Evolutionary conservation across 202 grass and related monocot species (phyloP).

Genomic region (Digitaria exilis): DNA sequence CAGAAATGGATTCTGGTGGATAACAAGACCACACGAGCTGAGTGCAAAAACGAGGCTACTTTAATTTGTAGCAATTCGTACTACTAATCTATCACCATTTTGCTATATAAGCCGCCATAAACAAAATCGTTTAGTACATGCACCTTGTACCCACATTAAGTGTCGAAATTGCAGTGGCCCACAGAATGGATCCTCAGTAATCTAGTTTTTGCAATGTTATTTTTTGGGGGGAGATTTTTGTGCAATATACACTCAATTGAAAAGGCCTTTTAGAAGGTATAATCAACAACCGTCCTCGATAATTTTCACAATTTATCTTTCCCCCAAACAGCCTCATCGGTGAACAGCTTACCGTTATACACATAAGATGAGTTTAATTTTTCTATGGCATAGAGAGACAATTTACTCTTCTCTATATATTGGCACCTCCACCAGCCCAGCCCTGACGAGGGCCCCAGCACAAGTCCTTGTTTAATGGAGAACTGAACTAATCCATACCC

Average conservation of each 20-base stretch:
- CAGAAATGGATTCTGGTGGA: background rate
- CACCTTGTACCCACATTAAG: background rate
- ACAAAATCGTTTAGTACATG: background rate
- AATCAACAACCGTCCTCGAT: background rate
- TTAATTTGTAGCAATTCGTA: background rate
- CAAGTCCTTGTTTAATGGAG: slow-evolving; percentile 36
- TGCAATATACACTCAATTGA: background rate
- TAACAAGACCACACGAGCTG: background rate
- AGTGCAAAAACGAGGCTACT: background rate
- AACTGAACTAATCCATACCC: background rate
- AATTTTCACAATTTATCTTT: background rate
- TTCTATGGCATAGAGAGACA: no score
- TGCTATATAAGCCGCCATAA: background rate
- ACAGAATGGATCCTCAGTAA: background rate
- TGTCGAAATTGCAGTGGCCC: background rate
- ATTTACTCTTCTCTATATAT: no score
- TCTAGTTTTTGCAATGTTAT: background rate
- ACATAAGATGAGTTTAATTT: no score
- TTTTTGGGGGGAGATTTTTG: background rate
- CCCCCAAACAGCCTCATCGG: background rate
- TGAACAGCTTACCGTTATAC: background rate
- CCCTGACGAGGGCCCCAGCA: background rate
- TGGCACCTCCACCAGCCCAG: background rate
- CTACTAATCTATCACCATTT: background rate
- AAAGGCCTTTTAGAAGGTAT: no score